phyloP scores from a whole-genome alignment of 2,329 filamentous ascomycete species.

The Alternaria triticina region DNA sequence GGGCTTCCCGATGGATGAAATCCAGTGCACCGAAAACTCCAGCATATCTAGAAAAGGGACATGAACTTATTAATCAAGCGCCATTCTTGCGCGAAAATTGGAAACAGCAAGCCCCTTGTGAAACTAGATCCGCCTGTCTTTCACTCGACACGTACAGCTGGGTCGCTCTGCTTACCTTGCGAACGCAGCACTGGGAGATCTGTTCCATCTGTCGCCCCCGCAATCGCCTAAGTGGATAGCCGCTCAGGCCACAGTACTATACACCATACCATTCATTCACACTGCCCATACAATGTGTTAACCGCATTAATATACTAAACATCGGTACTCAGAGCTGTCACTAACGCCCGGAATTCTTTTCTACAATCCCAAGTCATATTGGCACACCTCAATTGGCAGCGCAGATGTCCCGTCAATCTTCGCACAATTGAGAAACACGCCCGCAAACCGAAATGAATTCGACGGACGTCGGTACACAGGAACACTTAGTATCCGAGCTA shows the following conservation, averaged over 20 bases:
- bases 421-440: neutral
- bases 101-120: neutral
- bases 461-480: neutral
- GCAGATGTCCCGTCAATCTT: neutral
- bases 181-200: neutral
- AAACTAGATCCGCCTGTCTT: neutral
- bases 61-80: neutral
- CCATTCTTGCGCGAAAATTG: neutral
- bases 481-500: neutral
- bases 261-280: neutral
- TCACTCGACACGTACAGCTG: neutral
- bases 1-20: neutral
- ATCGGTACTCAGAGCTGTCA: neutral
- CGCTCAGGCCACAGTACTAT: neutral
- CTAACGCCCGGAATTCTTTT: neutral
- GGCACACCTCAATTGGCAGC: neutral
- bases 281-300: neutral
- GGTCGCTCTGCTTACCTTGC: neutral
- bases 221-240: neutral
- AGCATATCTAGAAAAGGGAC: neutral
- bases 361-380: neutral
- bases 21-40: neutral
- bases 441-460: neutral
- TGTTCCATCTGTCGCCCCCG: neutral
- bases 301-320: neutral